A percentile compares a stretch with the other conserved stretches of the same genome.
phyloP scores from a whole-genome alignment of 2,329 filamentous ascomycete species.

The Plectosphaerella sp. region DNA sequence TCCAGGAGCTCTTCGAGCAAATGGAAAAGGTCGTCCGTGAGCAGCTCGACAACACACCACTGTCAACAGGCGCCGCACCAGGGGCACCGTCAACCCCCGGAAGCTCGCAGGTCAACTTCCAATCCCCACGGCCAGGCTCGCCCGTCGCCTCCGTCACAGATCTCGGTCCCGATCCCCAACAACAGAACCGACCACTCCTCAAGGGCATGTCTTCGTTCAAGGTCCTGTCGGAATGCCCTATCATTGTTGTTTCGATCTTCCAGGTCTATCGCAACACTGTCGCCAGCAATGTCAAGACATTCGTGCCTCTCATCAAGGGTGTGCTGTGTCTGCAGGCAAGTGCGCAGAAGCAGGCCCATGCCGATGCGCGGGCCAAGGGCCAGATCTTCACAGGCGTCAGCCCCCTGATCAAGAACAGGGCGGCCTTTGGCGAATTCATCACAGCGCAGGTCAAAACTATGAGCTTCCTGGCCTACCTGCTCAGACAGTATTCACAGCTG shows the following conservation, averaged over 20 bases:
- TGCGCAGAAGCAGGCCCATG: slow-evolving; percentile 88
- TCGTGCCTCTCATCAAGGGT: slow-evolving; percentile 90
- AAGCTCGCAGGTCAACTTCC: slow-evolving; percentile 66
- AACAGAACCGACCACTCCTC: slow-evolving; percentile 73
- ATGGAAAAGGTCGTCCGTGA: slow-evolving; percentile 95
- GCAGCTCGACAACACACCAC: slow-evolving; percentile 77
- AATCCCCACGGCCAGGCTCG: slow-evolving; percentile 85
- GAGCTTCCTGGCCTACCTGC: slow-evolving; percentile 93
- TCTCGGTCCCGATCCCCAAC: slow-evolving; percentile 74
- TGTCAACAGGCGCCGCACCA: slow-evolving; percentile 44
- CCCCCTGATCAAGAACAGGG: slow-evolving; percentile 86
- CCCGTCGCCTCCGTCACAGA: slow-evolving; percentile 80
- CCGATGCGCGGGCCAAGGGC: slow-evolving; percentile 72
- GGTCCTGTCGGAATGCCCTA: slow-evolving; percentile 93
- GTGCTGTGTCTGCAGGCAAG: slow-evolving; percentile 86
- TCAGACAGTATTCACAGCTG: slow-evolving; percentile 82
- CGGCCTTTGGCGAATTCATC: slow-evolving; percentile 95
- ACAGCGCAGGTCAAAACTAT: slow-evolving; percentile 98
- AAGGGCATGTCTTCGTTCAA: slow-evolving; percentile 99
- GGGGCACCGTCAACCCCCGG: slow-evolving; percentile 64
- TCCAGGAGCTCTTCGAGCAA: slow-evolving; percentile 91
- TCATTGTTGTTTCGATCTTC: slow-evolving; percentile 97
- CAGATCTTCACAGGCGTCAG: slow-evolving; percentile 91
- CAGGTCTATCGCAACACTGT: slow-evolving; percentile 84
- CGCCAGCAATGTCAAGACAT: slow-evolving; percentile 78